A percentile compares a stretch with the other conserved stretches of the same genome.
These are phyloP conservation scores for Geotrichum cucujoidarum DNA, from an alignment of 1,139 yeast genomes.

Conservation along the genomic window DNA sequence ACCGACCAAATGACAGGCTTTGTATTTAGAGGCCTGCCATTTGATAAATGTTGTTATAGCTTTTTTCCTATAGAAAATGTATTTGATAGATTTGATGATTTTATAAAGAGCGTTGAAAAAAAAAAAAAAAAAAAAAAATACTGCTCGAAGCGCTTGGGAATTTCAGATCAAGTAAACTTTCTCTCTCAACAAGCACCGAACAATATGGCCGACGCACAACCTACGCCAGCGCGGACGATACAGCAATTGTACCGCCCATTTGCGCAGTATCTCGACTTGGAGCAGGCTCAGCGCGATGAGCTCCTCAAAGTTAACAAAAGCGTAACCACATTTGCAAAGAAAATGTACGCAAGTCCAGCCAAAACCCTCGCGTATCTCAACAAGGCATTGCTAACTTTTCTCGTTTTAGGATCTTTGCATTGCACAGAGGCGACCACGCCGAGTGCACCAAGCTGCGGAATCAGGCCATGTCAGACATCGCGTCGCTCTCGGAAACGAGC, in stretches of 20 bases:
- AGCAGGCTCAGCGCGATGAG: conserved; percentile 39
- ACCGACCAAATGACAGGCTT: too few species aligned
- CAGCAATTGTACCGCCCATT: too few species aligned
- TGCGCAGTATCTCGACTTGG: conserved; percentile 21
- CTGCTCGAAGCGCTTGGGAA: neutral
- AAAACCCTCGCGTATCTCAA: too few species aligned
- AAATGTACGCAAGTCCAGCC: conserved; percentile 26
- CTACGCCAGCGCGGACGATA: too few species aligned
- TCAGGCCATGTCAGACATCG: conserved; percentile 1
- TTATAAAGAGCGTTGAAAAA: neutral
- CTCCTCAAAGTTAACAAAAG: conserved; percentile 41
- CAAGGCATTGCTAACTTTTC: neutral
- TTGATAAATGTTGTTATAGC: too few species aligned
- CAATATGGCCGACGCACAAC: neutral
- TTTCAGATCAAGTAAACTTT: too few species aligned
- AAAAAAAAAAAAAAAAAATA: neutral
- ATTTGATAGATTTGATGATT: too few species aligned
- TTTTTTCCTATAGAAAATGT: too few species aligned
- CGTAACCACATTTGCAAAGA: conserved; percentile 41
- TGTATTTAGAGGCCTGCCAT: too few species aligned
- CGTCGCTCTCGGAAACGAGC: neutral
- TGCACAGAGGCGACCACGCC: conserved; percentile 32
- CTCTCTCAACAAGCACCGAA: neutral
- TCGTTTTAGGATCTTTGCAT: conserved; percentile 35
- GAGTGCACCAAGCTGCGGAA: conserved; percentile 1